phyloP scores from a whole-genome alignment of 805 yeast species.

The Candida takata region DNA sequence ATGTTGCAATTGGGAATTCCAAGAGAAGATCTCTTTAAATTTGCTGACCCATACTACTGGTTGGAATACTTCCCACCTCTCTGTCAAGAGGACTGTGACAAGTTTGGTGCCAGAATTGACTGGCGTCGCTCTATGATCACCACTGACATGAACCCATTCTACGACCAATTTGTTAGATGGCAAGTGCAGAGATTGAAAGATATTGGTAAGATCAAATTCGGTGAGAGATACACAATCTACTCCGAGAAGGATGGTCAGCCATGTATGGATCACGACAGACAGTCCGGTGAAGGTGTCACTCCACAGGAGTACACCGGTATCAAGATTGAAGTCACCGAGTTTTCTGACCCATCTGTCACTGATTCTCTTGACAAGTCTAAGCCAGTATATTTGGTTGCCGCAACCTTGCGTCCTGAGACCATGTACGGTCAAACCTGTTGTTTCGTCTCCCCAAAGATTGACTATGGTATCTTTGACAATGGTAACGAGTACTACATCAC shows the following conservation, averaged over 20 bases:
- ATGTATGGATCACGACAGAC: slow-evolving; percentile 98
- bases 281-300: slow-evolving; percentile 90
- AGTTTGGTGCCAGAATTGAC: slow-evolving; percentile 88
- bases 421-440: slow-evolving; percentile 99
- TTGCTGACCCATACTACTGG: slow-evolving; percentile 90
- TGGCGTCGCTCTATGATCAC: slow-evolving; percentile 97
- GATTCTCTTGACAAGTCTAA: slow-evolving; percentile 26
- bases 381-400: slow-evolving; percentile 80
- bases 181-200: slow-evolving; percentile 84
- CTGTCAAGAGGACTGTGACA: slow-evolving; percentile 69
- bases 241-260: slow-evolving; percentile 98
- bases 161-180: slow-evolving; percentile 93
- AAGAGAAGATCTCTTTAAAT: slow-evolving; percentile 72
- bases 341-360: slow-evolving; percentile 27
- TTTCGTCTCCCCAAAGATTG: slow-evolving; percentile 91
- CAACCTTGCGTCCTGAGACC: slow-evolving; percentile 96
- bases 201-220: slow-evolving; percentile 87
- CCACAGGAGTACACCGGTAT: slow-evolving; percentile 95
- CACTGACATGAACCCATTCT: slow-evolving; percentile 90
- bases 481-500: slow-evolving; percentile 71
- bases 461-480: slow-evolving; percentile 84
- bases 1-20: slow-evolving; percentile 91
- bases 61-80: slow-evolving; percentile 84
- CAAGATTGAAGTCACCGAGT: slow-evolving; percentile 67
- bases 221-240: slow-evolving; percentile 94